These are phyloP conservation scores for Cadophora sp. DNA, from an alignment of 2,329 filamentous ascomycete genomes.

Conservation along the genomic window DNA sequence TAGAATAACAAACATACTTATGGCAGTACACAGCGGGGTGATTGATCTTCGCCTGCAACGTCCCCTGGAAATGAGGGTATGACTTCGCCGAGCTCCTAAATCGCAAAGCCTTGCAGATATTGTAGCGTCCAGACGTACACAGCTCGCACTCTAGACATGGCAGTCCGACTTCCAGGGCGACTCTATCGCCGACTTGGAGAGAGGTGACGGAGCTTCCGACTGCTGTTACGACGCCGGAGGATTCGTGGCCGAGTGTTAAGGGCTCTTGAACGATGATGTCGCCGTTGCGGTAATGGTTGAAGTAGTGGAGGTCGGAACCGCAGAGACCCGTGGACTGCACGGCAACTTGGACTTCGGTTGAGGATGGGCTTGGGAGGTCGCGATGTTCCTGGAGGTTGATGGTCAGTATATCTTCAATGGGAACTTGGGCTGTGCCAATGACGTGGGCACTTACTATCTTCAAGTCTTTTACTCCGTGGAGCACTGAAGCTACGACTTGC, in stretches of 20 bases:
- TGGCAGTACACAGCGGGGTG: conserved; percentile 97
- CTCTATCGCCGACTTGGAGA: conserved; percentile 84
- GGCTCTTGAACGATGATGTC: conserved; percentile 90
- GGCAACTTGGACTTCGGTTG: conserved; percentile 78
- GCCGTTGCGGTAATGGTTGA: conserved; percentile 92
- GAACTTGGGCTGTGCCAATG: neutral
- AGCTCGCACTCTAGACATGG: conserved; percentile 90
- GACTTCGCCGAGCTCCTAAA: conserved; percentile 46
- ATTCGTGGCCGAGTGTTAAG: conserved; percentile 94
- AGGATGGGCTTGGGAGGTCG: conserved; percentile 34
- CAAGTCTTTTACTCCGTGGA: conserved; percentile 44
- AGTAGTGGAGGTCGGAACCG: conserved; percentile 97
- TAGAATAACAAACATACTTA: conserved; percentile 56
- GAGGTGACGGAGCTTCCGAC: conserved; percentile 78
- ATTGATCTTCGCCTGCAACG: conserved; percentile 63
- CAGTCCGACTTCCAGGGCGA: conserved; percentile 93
- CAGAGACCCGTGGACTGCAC: conserved; percentile 96
- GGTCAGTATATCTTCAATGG: conserved; percentile 6
- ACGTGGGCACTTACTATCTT: conserved; percentile 39
- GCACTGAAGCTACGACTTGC: conserved; percentile 41
- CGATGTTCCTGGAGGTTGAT: conserved; percentile 39
- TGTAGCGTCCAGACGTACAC: conserved; percentile 90
- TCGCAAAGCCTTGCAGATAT: conserved; percentile 75
- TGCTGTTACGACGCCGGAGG: conserved; percentile 81
- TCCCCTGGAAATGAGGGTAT: conserved; percentile 46